Conservation (phyloP, 1,284 basidiomycete species). For the Chondrostereum purpureum region DNA sequence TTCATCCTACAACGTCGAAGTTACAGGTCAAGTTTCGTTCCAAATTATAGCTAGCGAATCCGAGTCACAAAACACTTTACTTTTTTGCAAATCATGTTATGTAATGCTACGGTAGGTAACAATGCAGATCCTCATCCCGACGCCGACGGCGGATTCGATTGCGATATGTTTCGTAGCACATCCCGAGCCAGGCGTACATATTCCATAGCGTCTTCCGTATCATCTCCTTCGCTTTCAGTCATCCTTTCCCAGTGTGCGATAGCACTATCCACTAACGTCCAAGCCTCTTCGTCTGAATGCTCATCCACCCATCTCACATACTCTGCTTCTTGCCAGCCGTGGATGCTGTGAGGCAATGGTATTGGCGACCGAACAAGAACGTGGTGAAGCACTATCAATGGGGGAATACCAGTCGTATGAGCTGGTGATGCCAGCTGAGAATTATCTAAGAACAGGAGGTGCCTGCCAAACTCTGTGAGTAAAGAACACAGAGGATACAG, state of each 20-base stretch:
- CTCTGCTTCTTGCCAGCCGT: slow-evolving; percentile 89
- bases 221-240: slow-evolving; percentile 43
- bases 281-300: slow-evolving; percentile 65
- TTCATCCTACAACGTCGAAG: background rate
- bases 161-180: slow-evolving; percentile 39
- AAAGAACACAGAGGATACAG: background rate
- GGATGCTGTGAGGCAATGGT: slow-evolving; percentile 77
- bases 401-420: slow-evolving; percentile 68
- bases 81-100: background rate
- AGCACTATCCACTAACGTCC: slow-evolving; percentile 65
- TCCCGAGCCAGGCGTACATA: slow-evolving; percentile 59
- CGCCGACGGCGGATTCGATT: background rate
- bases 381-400: slow-evolving; percentile 84
- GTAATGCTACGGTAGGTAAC: background rate
- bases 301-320: slow-evolving; percentile 87
- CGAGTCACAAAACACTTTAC: slow-evolving; percentile 1
- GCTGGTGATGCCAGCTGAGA: slow-evolving; percentile 54
- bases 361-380: slow-evolving; percentile 86
- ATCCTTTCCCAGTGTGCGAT: slow-evolving; percentile 70
- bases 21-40: background rate
- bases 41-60: slow-evolving; percentile 3
- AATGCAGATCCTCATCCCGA: slow-evolving; percentile 3
- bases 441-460: slow-evolving; percentile 82
- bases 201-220: slow-evolving; percentile 38
- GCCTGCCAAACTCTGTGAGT: slow-evolving; percentile 38